Evolutionary conservation across 495 filamentous ascomycete species (phyloP).

Genomic region (Trichocladium uniseriatum): DNA sequence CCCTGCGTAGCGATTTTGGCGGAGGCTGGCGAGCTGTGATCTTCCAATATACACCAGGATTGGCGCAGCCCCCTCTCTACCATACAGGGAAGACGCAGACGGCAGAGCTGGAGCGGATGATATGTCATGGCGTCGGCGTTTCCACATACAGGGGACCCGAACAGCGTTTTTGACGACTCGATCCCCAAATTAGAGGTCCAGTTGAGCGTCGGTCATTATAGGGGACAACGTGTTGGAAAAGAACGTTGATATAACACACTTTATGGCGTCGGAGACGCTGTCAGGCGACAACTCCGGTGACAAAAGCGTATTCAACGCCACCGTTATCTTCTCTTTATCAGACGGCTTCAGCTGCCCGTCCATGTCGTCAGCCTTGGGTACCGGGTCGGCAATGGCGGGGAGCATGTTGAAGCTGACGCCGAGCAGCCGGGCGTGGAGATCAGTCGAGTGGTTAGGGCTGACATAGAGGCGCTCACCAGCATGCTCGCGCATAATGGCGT

Average conservation of each 20-base stretch:
- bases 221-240: constrained; percentile 27
- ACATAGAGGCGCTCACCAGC: constrained; percentile 30
- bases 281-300: not conserved
- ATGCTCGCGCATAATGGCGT: constrained; percentile 39
- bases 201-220: constrained; percentile 18
- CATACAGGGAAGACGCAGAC: too few relatives aligned
- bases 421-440: constrained; percentile 32
- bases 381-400: constrained; percentile 25
- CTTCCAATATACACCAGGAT: constrained; percentile 36
- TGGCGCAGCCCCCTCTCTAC: constrained; percentile 7
- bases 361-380: constrained; percentile 17
- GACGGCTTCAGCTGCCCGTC: constrained; percentile 20
- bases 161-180: constrained; percentile 22
- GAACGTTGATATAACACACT: constrained; percentile 24
- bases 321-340: constrained; percentile 18
- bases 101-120: constrained; percentile 9
- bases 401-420: constrained; percentile 30
- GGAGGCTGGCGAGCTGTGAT: constrained; percentile 23
- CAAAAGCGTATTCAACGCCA: constrained; percentile 27
- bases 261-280: constrained; percentile 20
- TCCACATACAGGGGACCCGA: constrained; percentile 32
- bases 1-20: constrained; percentile 27
- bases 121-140: constrained; percentile 12
- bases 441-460: constrained; percentile 38
- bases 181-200: constrained; percentile 32